A percentile compares a stretch with the other conserved stretches of the same genome.
phyloP scores from a whole-genome alignment of 345 rosid genomes.

The Salix purpurea region DNA sequence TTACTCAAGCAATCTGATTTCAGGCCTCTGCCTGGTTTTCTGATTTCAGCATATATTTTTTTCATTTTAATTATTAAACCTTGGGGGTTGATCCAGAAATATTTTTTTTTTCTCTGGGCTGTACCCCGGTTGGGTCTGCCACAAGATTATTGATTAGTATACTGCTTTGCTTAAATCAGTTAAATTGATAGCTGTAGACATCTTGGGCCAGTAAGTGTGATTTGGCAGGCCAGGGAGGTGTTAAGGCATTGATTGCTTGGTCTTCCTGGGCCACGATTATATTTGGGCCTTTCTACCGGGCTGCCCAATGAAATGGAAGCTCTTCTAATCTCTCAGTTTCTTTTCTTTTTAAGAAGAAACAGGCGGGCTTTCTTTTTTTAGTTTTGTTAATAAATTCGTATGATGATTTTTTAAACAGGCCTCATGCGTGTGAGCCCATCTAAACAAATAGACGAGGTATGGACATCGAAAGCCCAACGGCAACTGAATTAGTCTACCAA shows the following conservation, averaged over 20 bases:
- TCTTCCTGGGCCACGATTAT: neutral
- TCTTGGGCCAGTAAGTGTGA: neutral
- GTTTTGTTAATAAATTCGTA: neutral
- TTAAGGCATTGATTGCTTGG: neutral
- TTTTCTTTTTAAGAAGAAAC: too few relatives aligned
- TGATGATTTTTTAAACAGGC: neutral
- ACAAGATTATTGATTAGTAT: too few relatives aligned
- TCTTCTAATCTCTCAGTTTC: too few relatives aligned
- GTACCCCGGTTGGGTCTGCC: too few relatives aligned
- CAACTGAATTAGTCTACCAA: too few relatives aligned
- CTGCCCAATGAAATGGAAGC: neutral
- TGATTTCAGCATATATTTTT: too few relatives aligned
- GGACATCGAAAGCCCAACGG: neutral
- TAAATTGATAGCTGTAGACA: too few relatives aligned
- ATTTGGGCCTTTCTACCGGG: neutral
- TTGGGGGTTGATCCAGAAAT: too few relatives aligned
- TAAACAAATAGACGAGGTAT: neutral
- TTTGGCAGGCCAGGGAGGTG: neutral
- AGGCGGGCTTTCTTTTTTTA: neutral
- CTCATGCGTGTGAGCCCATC: neutral
- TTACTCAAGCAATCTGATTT: neutral
- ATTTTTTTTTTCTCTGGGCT: too few relatives aligned
- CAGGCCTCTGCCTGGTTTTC: neutral
- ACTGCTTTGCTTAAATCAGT: too few relatives aligned
- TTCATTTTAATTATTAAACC: too few relatives aligned